phyloP scores from a whole-genome alignment of 805 yeast genomes.

The Debaryomyces maramus region DNA sequence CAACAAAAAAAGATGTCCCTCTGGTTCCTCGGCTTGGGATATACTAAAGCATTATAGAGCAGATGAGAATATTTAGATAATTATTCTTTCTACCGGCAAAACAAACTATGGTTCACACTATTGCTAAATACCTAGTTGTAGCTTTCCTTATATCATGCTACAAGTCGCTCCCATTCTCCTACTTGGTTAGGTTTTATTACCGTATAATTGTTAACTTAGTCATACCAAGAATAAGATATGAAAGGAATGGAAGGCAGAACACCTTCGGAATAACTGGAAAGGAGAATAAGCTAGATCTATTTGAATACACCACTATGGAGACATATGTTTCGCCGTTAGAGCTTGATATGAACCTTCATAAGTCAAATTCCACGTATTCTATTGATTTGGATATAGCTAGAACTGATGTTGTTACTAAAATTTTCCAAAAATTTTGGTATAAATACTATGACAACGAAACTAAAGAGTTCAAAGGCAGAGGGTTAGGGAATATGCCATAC shows the following conservation, averaged over 20 bases:
- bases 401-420: conserved; percentile 54
- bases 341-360: conserved; percentile 84
- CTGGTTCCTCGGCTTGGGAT: too few species aligned
- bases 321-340: conserved; percentile 75
- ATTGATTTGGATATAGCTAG: conserved; percentile 80
- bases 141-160: conserved; percentile 41
- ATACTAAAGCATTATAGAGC: too few species aligned
- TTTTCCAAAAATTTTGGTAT: conserved; percentile 58
- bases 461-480: conserved; percentile 29
- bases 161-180: conserved; percentile 70
- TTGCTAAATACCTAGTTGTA: conserved; percentile 8
- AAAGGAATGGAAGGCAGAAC: conserved; percentile 23
- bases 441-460: conserved; percentile 40
- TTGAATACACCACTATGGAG: conserved; percentile 41
- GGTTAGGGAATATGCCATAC: conserved; percentile 49
- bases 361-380: conserved; percentile 83
- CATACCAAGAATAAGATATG: conserved; percentile 28
- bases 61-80: too few species aligned
- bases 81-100: too few species aligned
- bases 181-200: conserved; percentile 60
- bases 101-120: not conserved
- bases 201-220: conserved; percentile 43
- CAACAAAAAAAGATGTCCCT: too few species aligned
- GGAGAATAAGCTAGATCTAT: conserved; percentile 31
- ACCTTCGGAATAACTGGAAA: conserved; percentile 31